A percentile compares a stretch with the other conserved stretches of the same genome.
Conservation (phyloP, 2,329 filamentous ascomycete species). For the Aspergillus piperis region DNA sequence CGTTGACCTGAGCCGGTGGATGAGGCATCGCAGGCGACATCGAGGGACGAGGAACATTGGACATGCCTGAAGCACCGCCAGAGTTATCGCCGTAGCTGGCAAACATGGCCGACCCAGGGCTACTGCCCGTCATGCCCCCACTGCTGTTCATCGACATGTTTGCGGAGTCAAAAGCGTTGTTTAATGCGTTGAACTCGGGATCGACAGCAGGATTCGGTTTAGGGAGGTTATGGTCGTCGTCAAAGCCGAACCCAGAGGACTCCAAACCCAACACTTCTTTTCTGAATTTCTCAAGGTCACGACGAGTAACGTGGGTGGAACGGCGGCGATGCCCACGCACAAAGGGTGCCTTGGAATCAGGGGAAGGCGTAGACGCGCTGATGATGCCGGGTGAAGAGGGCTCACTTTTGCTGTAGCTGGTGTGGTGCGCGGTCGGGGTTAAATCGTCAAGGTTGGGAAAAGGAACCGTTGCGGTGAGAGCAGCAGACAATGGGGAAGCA, state of each 20-base stretch:
- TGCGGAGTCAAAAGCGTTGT: constrained; percentile 37
- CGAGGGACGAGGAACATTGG: constrained; percentile 37
- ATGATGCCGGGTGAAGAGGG: constrained; percentile 30
- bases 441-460: constrained; percentile 3
- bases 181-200: constrained; percentile 36
- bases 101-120: constrained; percentile 33
- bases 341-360: constrained; percentile 37
- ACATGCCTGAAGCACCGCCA: constrained; percentile 32
- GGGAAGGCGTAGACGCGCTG: constrained; percentile 31
- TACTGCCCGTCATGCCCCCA: constrained; percentile 30
- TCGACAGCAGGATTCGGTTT: constrained; percentile 27
- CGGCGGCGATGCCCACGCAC: constrained; percentile 44
- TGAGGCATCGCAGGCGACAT: constrained; percentile 37
- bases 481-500: background rate
- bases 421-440: background rate
- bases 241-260: constrained; percentile 30
- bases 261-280: constrained; percentile 38
- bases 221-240: constrained; percentile 31
- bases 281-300: constrained; percentile 42
- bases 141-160: constrained; percentile 40
- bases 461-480: background rate
- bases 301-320: constrained; percentile 43
- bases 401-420: constrained; percentile 7
- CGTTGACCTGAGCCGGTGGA: constrained; percentile 36
- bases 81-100: constrained; percentile 37